These are phyloP conservation scores for Pseudovirgaria hyperparasitica DNA, from an alignment of 2,329 filamentous ascomycete genomes.

Conservation along the genomic window DNA sequence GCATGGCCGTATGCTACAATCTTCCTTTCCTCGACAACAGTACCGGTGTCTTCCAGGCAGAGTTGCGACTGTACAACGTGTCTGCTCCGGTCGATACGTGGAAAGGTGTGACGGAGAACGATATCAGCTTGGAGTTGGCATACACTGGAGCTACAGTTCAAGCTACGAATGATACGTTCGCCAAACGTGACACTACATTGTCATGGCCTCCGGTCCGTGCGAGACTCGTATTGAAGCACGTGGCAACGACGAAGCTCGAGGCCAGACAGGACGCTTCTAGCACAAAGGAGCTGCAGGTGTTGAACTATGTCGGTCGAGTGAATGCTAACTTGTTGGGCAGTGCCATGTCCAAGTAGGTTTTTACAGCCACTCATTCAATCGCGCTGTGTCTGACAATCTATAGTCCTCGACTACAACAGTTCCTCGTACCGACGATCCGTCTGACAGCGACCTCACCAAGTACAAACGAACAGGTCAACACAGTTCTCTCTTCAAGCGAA, in stretches of 20 bases:
- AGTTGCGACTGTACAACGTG: slow-evolving; percentile 62
- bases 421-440: slow-evolving; percentile 56
- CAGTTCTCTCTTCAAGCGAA: slow-evolving; percentile 56
- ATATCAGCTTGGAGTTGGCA: slow-evolving; percentile 28
- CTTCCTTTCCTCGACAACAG: slow-evolving; percentile 54
- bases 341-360: slow-evolving; percentile 48
- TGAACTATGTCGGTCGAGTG: slow-evolving; percentile 58
- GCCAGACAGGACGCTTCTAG: slow-evolving; percentile 17
- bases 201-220: slow-evolving; percentile 14
- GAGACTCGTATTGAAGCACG: slow-evolving; percentile 8
- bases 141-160: slow-evolving; percentile 31
- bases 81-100: slow-evolving; percentile 42
- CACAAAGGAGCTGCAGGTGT: slow-evolving; percentile 40
- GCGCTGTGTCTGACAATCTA: slow-evolving; percentile 7
- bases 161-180: slow-evolving; percentile 19
- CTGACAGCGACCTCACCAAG: slow-evolving; percentile 44
- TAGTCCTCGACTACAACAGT: slow-evolving; percentile 46
- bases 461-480: slow-evolving; percentile 40
- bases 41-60: slow-evolving; percentile 62
- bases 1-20: slow-evolving; percentile 74
- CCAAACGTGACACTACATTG: slow-evolving; percentile 15
- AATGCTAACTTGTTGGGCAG: slow-evolving; percentile 42
- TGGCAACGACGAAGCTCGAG: slow-evolving; percentile 12
- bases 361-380: background rate
- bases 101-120: slow-evolving; percentile 24